Percentiles rank a stretch among this genome's conserved stretches.
Evolutionary conservation across 2,329 filamentous ascomycete species (phyloP).

Genomic region (Aspergillus caelatus): DNA sequence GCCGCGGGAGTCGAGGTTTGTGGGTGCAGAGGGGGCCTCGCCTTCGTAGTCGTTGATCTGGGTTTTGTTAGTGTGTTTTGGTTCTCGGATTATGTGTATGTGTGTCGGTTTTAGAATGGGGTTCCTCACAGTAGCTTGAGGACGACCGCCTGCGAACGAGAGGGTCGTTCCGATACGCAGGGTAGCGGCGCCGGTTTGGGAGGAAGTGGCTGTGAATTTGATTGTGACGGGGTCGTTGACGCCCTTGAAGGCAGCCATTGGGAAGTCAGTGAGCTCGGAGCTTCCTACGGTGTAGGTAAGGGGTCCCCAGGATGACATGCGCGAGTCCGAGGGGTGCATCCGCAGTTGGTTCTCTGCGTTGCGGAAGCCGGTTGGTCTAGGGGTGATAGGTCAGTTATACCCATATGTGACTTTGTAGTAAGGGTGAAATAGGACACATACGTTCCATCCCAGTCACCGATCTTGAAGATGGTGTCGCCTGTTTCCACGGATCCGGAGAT

Average conservation of each 20-base stretch:
- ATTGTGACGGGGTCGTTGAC: slow-evolving; percentile 65
- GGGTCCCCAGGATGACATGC: slow-evolving; percentile 65
- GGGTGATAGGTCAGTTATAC: not conserved
- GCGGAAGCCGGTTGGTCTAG: slow-evolving; percentile 60
- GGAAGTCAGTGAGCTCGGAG: slow-evolving; percentile 56
- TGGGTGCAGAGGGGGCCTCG: slow-evolving; percentile 56
- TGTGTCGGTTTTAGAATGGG: not conserved
- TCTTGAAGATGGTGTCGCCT: slow-evolving; percentile 62
- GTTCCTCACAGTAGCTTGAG: slow-evolving; percentile 46
- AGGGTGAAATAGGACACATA: slow-evolving; percentile 18
- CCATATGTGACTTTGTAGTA: not conserved
- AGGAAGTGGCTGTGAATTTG: slow-evolving; percentile 58
- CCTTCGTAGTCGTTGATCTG: slow-evolving; percentile 59
- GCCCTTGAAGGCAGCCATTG: slow-evolving; percentile 67
- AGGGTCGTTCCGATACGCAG: slow-evolving; percentile 68
- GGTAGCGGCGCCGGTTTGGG: slow-evolving; percentile 57
- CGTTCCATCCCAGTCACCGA: slow-evolving; percentile 68
- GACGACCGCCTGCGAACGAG: slow-evolving; percentile 62
- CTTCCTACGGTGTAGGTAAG: slow-evolving; percentile 64
- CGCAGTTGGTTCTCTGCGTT: slow-evolving; percentile 68
- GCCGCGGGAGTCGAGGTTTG: slow-evolving; percentile 66
- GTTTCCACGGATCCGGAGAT: slow-evolving; percentile 55
- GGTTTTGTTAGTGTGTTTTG: slow-evolving; percentile 2
- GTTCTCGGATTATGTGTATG: not conserved
- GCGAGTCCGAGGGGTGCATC: slow-evolving; percentile 69